Evolutionary conservation across 2,329 filamentous ascomycete species (phyloP), one percentile per base, ranked within the genome.

Genomic region (Diplodia scrobiculata): DNA sequence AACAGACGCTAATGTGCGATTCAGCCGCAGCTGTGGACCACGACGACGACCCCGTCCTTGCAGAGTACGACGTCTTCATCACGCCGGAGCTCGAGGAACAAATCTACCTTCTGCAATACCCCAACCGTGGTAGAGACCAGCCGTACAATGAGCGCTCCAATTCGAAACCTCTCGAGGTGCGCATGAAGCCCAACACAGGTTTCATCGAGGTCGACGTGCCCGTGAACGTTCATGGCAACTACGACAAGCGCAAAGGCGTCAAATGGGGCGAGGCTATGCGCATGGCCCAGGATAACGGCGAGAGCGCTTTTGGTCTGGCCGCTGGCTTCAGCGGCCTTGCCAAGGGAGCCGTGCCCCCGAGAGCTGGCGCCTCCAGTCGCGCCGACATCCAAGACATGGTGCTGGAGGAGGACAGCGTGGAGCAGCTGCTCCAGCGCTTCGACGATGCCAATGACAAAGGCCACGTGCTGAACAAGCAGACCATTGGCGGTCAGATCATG

Each of bases 191-290:
- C 14, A 81, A 84, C 66, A 86, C 91, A 0, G 93, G 93, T 66
- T 91, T 97, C 80, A 83, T 97, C 66, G 95, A 99, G 79, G 83
- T 98, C 63, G 95, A 99, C 76, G 85, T 97, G n/a, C 91, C 92
- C 4, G 83, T 97, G 71, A 87, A 77, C 67, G 73, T 77, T 88
- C 80, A 88, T 87, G 68, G 55, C 76, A 89, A 91, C 74, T 98
- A 97, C 82, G 92, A 98, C 79, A 86, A 89, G 70, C 85, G 86
- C 70, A 92, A 94, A 80, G 94, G 92, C 55, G 80, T 95, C 62
- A 84, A 86, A 70, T 98, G 92, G 86, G 95, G 93, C 19, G 87
- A 91, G 73, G 87, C 90, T 1, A 81, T 98, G 69, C 80, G 82
- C 68, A 85, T 85, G 71, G 76, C 76, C 19, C 79, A 79, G 58